A percentile compares a stretch with the other conserved stretches of the same genome.
Conservation (phyloP, 768 basidiomycete species). For the Suillus subluteus region DNA sequence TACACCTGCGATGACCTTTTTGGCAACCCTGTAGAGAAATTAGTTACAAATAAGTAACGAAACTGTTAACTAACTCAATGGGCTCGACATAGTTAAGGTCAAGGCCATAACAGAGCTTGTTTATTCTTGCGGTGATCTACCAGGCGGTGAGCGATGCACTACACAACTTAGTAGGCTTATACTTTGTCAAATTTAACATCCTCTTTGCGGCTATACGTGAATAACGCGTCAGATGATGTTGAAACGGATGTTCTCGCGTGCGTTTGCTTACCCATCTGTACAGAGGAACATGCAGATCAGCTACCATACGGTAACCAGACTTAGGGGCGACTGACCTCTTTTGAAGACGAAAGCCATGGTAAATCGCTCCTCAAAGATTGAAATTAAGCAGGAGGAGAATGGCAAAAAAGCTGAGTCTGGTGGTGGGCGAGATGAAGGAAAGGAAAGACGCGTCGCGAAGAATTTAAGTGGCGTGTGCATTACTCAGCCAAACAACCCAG, state of each 20-base stretch:
- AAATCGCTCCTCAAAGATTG: slow-evolving; percentile 13
- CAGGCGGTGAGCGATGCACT: slow-evolving; percentile 20
- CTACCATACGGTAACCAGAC: slow-evolving; percentile 10
- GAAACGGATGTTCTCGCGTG: slow-evolving; percentile 13
- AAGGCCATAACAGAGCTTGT: slow-evolving; percentile 94
- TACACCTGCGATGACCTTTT: slow-evolving; percentile 92
- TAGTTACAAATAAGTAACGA: slow-evolving; percentile 8
- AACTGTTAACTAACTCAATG: slow-evolving; percentile 62
- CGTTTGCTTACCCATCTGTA: slow-evolving; percentile 52
- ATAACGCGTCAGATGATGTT: slow-evolving; percentile 28
- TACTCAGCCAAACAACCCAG: slow-evolving; percentile 27
- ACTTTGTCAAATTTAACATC: slow-evolving; percentile 94
- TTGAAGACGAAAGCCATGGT: slow-evolving; percentile 59
- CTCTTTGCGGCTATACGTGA: slow-evolving; percentile 72
- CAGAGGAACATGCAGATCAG: slow-evolving; percentile 14
- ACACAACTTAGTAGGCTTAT: slow-evolving; percentile 25
- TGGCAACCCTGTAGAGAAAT: slow-evolving; percentile 63
- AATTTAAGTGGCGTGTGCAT: slow-evolving; percentile 33
- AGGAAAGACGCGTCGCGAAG: slow-evolving; percentile 30
- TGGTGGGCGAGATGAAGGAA: slow-evolving; percentile 18
- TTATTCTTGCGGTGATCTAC: slow-evolving; percentile 85
- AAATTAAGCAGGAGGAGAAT: slow-evolving; percentile 20
- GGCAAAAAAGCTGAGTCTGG: slow-evolving; percentile 20
- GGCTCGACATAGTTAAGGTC: slow-evolving; percentile 92
- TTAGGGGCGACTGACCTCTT: slow-evolving; percentile 47